A percentile compares a stretch with the other conserved stretches of the same genome.
Conservation (phyloP, 805 yeast genomes). For the Kurtzmaniella fragi region DNA sequence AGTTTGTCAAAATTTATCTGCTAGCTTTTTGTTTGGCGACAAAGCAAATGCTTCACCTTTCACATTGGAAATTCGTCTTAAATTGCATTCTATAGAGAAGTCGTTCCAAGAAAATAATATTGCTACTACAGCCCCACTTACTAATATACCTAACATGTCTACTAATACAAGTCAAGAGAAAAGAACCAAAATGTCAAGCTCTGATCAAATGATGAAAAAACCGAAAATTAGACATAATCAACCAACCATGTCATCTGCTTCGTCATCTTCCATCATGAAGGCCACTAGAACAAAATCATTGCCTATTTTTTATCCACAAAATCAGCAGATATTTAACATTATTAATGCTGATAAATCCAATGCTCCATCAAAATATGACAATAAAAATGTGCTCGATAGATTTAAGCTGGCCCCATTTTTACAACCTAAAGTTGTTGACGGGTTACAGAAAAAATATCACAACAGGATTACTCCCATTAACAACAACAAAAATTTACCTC, state of each 20-base stretch:
- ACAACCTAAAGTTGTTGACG: slow-evolving; percentile 37
- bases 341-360: slow-evolving; percentile 38
- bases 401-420: slow-evolving; percentile 43
- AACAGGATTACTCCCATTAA: slow-evolving; percentile 11
- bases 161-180: slow-evolving; percentile 8
- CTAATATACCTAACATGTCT: slow-evolving; percentile 5
- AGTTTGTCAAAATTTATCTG: slow-evolving; percentile 54
- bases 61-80: slow-evolving; percentile 54
- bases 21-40: slow-evolving; percentile 36
- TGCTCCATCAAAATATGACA: slow-evolving; percentile 33
- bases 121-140: slow-evolving; percentile 7
- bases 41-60: slow-evolving; percentile 34
- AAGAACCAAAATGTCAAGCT: slow-evolving; percentile 6
- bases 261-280: slow-evolving; percentile 16
- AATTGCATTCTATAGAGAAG: slow-evolving; percentile 38
- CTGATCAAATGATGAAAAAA: slow-evolving; percentile 4
- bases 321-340: slow-evolving; percentile 34
- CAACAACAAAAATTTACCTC: slow-evolving; percentile 18
- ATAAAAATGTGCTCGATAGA: slow-evolving; percentile 37
- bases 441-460: slow-evolving; percentile 19
- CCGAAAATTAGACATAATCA: background rate
- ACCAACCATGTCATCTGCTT: slow-evolving; percentile 1
- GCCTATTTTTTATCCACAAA: slow-evolving; percentile 36
- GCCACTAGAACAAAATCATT: slow-evolving; percentile 42
- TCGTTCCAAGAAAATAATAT: background rate